Evolutionary conservation across 768 basidiomycete genomes (phyloP).

Genomic region (Leccinum subtestaceum): DNA sequence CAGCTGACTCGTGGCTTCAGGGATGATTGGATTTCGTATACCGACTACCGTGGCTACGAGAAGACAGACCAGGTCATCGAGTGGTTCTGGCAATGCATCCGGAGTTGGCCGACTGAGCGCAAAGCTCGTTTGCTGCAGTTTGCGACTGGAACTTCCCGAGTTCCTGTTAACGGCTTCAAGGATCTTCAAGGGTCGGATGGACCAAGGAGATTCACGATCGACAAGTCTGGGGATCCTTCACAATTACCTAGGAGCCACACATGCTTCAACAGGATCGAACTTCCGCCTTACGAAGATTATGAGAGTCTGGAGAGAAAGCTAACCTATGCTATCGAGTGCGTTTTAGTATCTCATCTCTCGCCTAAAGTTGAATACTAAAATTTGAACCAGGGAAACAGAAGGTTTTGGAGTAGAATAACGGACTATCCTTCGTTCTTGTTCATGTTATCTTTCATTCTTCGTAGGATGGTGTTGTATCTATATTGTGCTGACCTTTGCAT

Average conservation of each 20-base stretch:
- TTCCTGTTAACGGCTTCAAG: constrained; percentile 92
- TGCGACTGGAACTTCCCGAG: constrained; percentile 80
- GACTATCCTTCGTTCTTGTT: constrained; percentile 7
- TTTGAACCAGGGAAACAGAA: constrained; percentile 61
- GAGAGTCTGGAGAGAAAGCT: constrained; percentile 85
- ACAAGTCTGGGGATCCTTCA: constrained; percentile 88
- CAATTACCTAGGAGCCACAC: constrained; percentile 90
- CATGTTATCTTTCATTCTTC: constrained; percentile 1
- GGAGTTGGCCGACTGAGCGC: constrained; percentile 86
- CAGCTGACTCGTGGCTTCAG: constrained; percentile 30
- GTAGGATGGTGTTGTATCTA: constrained; percentile 14
- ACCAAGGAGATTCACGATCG: constrained; percentile 89
- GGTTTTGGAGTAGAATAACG: constrained; percentile 64
- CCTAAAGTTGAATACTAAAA: constrained; percentile 6
- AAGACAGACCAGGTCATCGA: constrained; percentile 86
- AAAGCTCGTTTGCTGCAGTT: constrained; percentile 87
- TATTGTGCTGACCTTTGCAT: constrained; percentile 9
- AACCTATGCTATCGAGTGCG: constrained; percentile 79
- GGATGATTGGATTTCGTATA: constrained; percentile 93
- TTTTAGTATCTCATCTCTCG: constrained; percentile 11
- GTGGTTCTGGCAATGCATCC: constrained; percentile 95
- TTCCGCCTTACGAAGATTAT: constrained; percentile 88
- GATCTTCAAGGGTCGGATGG: constrained; percentile 93
- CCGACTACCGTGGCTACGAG: constrained; percentile 86
- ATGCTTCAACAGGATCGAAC: constrained; percentile 87